Evolutionary conservation across 1,284 basidiomycete genomes (phyloP), one percentile per base, ranked within the genome.

Genomic region (Calocybe gambosa): DNA sequence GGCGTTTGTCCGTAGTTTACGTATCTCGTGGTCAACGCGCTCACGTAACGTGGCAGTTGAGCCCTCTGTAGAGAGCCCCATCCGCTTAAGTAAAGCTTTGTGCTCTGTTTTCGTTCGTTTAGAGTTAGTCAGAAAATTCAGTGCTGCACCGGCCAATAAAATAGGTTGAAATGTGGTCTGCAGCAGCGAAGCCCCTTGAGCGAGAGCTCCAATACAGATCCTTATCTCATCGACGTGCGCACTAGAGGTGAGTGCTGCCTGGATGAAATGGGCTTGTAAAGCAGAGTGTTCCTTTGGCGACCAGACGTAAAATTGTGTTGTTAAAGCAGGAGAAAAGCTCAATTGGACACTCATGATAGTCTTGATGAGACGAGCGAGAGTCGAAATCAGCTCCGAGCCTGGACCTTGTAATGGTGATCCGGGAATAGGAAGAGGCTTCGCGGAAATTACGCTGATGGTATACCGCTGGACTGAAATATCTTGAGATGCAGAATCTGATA

Each of bases 231-330:
- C 58, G 10, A 52, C 53, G 16, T 54, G 53, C 13, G 58, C 53
- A n/a, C 58, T 52, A 9, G 65, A 58, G 2, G 59, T 61, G 5
- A 76, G 59, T 7, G 74, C 73, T 15, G 63, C 55, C 29, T 69
- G 57, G 36, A 74, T 66, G 31, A 76, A 61, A 40, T 69, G 66
- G 2, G 59, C 54, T 49, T 74, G 70, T 21, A 76, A 53, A 4
- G 65, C 58, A 8, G 56, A 43, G 25, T 66, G 64, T 55, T 76
- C 73, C 6, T 47, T 55, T 1, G 60, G 47, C 1, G 70, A 70
- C 62, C 70, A 75, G 9, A 74, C 65, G 50, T 75, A 75, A 50
- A 73, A 72, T 47, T 76, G 74, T 9, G 61, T 61, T 1, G 56
- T 53, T 31, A 63, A 61, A 16, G 47, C 50, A 3, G 41, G 42